A percentile compares a stretch with the other conserved stretches of the same genome.
These are phyloP conservation scores for Pythium folliculosum DNA, from an alignment of 352 stramenopile genomes.

Conservation along the genomic window DNA sequence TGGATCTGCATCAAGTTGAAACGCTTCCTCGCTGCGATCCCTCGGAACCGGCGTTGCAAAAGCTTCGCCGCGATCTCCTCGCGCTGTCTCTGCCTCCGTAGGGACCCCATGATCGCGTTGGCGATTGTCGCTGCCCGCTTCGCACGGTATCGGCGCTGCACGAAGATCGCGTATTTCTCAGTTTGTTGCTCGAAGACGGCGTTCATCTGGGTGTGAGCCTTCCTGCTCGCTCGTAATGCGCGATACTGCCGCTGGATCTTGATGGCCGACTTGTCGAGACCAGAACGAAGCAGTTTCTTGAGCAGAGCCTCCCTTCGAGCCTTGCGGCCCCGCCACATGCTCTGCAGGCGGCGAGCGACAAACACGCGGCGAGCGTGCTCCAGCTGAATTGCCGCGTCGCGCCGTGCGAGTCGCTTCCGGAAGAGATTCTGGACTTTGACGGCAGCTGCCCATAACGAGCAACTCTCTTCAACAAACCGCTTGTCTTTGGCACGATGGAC, in stretches of 20 bases:
- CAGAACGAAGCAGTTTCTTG: constrained; percentile 44
- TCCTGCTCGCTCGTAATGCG: constrained; percentile 36
- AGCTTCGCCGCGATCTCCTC: constrained; percentile 46
- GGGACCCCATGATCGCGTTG: constrained; percentile 34
- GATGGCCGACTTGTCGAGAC: constrained; percentile 49
- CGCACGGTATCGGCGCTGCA: constrained; percentile 67
- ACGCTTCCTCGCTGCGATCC: constrained; percentile 35
- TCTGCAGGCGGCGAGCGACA: constrained; percentile 61
- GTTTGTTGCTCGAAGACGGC: constrained; percentile 48
- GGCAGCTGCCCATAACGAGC: constrained; percentile 52
- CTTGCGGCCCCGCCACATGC: constrained; percentile 59
- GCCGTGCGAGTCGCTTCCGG: constrained; percentile 43
- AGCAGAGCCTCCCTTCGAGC: constrained; percentile 51
- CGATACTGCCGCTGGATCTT: constrained; percentile 77
- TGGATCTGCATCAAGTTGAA: constrained; percentile 39
- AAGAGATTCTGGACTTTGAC: constrained; percentile 70
- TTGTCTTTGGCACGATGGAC: constrained; percentile 65
- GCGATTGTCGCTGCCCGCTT: constrained; percentile 46
- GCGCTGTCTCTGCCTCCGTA: constrained; percentile 32
- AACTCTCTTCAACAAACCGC: constrained; percentile 61
- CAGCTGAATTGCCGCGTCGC: constrained; percentile 30
- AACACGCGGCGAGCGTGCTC: constrained; percentile 44
- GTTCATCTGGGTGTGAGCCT: constrained; percentile 36
- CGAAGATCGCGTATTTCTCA: constrained; percentile 40
- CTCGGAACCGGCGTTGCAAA: constrained; percentile 63